Evolutionary conservation across 2,329 filamentous ascomycete genomes (phyloP).

Genomic region (Lachnellula occidentalis): DNA sequence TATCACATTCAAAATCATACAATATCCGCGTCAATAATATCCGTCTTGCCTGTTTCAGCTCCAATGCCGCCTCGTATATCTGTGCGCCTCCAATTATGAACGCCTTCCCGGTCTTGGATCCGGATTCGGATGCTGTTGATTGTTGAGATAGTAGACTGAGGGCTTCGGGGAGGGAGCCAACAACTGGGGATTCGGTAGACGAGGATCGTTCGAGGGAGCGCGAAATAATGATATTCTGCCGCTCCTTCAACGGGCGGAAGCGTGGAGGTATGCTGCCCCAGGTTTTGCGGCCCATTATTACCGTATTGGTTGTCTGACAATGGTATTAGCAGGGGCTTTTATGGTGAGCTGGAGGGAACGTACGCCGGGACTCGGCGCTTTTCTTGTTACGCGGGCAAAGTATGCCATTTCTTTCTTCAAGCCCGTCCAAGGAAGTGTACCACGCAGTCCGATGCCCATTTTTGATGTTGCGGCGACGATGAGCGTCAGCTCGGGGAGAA

Average conservation of each 20-base stretch:
- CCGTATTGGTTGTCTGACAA: constrained; percentile 51
- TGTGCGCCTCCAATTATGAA: constrained; percentile 90
- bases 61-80: constrained; percentile 71
- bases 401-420: constrained; percentile 91
- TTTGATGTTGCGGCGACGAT: constrained; percentile 86
- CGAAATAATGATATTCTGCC: constrained; percentile 79
- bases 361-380: constrained; percentile 39
- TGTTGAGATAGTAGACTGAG: background rate
- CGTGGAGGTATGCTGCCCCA: constrained; percentile 82
- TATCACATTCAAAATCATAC: constrained; percentile 70
- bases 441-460: constrained; percentile 81
- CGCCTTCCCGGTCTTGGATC: constrained; percentile 34
- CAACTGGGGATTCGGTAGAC: background rate
- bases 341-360: background rate
- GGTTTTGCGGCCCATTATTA: constrained; percentile 97
- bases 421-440: constrained; percentile 81
- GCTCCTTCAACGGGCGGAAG: constrained; percentile 73
- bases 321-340: background rate
- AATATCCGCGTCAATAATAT: constrained; percentile 67
- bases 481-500: constrained; percentile 63
- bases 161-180: constrained; percentile 11
- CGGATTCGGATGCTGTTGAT: background rate
- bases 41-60: constrained; percentile 48
- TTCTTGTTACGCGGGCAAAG: constrained; percentile 82
- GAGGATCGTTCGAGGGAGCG: constrained; percentile 37